Evolutionary conservation across 192 early-diverging fungal genomes (phyloP).

Genomic region (Backusella tarrabulga): DNA sequence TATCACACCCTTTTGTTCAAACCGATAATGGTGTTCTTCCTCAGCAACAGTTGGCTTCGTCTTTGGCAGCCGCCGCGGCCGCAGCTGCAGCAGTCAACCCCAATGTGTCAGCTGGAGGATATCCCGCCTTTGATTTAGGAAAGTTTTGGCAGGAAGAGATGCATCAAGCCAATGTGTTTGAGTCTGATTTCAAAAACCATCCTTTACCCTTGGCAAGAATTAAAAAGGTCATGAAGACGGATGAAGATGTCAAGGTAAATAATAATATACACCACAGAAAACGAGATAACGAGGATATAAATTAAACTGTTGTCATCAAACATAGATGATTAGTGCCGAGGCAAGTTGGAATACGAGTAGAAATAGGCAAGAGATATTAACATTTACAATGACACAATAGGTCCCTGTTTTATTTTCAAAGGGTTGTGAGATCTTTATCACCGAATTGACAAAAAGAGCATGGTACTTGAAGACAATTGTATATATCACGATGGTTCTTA

Average conservation of each 20-base stretch:
- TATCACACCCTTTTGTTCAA: neutral
- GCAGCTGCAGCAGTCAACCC: neutral
- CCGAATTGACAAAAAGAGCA: slow-evolving; percentile 80
- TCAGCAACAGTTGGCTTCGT: neutral
- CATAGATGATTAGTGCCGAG: slow-evolving; percentile 62
- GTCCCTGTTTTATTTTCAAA: slow-evolving; percentile 94
- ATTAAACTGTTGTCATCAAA: neutral
- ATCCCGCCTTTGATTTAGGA: slow-evolving; percentile 40
- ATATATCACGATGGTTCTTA: neutral
- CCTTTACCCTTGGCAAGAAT: slow-evolving; percentile 91
- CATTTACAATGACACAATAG: slow-evolving; percentile 49
- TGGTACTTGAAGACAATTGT: slow-evolving; percentile 46
- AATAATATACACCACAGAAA: neutral
- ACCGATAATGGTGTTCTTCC: neutral
- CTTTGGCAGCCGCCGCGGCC: neutral
- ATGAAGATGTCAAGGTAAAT: slow-evolving; percentile 86
- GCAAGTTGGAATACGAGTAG: slow-evolving; percentile 32
- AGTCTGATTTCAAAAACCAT: slow-evolving; percentile 88
- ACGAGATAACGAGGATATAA: neutral
- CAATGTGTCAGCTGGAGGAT: slow-evolving; percentile 9
- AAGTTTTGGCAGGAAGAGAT: slow-evolving; percentile 76
- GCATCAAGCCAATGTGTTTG: slow-evolving; percentile 59
- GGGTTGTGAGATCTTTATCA: slow-evolving; percentile 96
- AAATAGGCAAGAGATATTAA: too few relatives aligned
- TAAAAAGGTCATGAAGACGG: slow-evolving; percentile 98